A percentile compares a stretch with the other conserved stretches of the same genome.
Conservation (phyloP, 2,329 filamentous ascomycete species). For the Botryotinia calthae region DNA sequence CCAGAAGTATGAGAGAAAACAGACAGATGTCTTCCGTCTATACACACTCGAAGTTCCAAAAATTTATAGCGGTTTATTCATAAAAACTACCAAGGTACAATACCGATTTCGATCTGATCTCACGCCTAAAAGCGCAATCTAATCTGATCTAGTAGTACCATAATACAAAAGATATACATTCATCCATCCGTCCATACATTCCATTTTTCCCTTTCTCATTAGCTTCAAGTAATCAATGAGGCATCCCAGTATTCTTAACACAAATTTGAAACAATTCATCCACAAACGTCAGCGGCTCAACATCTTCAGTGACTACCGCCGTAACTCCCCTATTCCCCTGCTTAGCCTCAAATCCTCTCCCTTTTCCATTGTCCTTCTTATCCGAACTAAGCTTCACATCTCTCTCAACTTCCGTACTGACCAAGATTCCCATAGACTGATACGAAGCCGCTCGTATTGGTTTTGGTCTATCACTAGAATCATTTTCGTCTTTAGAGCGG, state of each 20-base stretch:
- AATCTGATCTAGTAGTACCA: neutral
- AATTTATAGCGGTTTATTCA: neutral
- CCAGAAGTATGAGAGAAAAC: rapidly evolving
- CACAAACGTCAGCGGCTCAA: constrained; percentile 20
- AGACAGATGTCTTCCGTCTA: neutral
- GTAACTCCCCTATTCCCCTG: constrained; percentile 7
- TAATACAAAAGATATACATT: neutral
- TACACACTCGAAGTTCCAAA: neutral
- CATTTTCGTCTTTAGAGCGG: neutral
- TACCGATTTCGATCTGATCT: neutral
- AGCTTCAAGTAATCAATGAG: neutral
- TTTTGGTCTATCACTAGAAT: neutral
- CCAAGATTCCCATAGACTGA: constrained; percentile 16
- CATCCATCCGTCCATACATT: neutral
- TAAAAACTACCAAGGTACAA: neutral
- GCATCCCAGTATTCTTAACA: constrained; percentile 16
- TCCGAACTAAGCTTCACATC: constrained; percentile 15
- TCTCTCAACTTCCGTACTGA: constrained; percentile 16
- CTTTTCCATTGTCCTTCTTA: neutral
- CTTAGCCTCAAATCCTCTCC: neutral
- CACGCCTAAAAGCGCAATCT: neutral
- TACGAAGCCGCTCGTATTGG: constrained; percentile 6
- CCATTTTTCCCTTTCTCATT: neutral
- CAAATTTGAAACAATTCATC: constrained; percentile 22
- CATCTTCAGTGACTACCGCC: constrained; percentile 8